A percentile compares a stretch with the other conserved stretches of the same genome.
Conservation (phyloP, 306 rosid species). For the Inga laurina region DNA sequence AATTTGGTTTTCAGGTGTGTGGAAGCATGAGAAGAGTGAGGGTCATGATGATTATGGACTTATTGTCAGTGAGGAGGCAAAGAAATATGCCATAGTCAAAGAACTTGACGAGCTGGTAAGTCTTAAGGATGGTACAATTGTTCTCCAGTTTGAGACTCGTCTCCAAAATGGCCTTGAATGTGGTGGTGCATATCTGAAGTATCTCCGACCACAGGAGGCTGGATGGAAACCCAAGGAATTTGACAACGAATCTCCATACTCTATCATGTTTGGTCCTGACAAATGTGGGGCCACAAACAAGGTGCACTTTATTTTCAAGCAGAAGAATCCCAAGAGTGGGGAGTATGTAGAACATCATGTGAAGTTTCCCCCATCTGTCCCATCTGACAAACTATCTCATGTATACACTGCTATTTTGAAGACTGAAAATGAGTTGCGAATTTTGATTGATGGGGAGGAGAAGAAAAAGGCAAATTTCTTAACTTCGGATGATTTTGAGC, state of each 20-base stretch:
- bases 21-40: constrained; percentile 91
- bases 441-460: constrained; percentile 61
- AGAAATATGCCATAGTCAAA: constrained; percentile 85
- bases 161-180: constrained; percentile 98
- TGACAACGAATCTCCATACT: constrained; percentile 80
- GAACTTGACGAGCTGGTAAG: constrained; percentile 62
- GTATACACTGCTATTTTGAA: constrained; percentile 84
- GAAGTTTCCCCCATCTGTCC: constrained; percentile 84
- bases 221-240: constrained; percentile 87
- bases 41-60: constrained; percentile 95
- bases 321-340: constrained; percentile 87
- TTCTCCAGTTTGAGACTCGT: constrained; percentile 86
- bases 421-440: constrained; percentile 47
- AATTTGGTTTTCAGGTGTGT: constrained; percentile 61
- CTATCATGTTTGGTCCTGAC: constrained; percentile 98
- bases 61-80: constrained; percentile 85
- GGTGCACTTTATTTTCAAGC: constrained; percentile 95
- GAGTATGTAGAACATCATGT: constrained; percentile 89
- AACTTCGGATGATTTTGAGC: constrained; percentile 88
- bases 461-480: constrained; percentile 58
- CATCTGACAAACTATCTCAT: constrained; percentile 83
- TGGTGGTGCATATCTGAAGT: constrained; percentile 97
- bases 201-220: constrained; percentile 81
- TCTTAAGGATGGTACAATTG: constrained; percentile 75
- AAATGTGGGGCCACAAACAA: constrained; percentile 94